Evolutionary conservation across 1,284 basidiomycete genomes (phyloP).

Genomic region (Malassezia globosa): DNA sequence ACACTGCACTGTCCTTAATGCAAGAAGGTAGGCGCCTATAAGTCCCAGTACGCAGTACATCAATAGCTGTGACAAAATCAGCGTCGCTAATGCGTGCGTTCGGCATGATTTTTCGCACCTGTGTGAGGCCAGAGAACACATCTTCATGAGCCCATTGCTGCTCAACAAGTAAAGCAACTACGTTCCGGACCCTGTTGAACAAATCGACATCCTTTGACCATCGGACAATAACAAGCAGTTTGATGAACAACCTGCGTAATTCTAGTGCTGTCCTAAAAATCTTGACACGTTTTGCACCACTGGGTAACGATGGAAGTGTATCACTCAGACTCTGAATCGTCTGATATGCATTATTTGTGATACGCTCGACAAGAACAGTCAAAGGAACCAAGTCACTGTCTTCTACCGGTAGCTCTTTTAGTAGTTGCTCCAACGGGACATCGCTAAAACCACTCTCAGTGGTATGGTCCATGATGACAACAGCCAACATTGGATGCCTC

Average conservation of each 20-base stretch:
- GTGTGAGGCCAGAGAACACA: conserved; percentile 57
- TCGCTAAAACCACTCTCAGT: background rate
- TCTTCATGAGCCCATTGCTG: conserved; percentile 69
- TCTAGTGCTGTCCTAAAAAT: conserved; percentile 77
- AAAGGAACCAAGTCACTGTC: conserved; percentile 64
- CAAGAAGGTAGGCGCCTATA: conserved; percentile 65
- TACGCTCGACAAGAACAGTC: conserved; percentile 62
- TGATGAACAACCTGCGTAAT: conserved; percentile 76
- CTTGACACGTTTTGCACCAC: conserved; percentile 65
- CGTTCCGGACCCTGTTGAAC: conserved; percentile 33
- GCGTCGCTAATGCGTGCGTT: conserved; percentile 61
- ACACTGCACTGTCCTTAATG: conserved; percentile 59
- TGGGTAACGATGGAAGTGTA: conserved; percentile 75
- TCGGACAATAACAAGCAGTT: conserved; percentile 55
- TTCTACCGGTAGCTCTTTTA: conserved; percentile 64
- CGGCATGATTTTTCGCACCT: conserved; percentile 54
- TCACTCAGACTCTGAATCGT: conserved; percentile 72
- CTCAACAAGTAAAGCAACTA: conserved; percentile 35
- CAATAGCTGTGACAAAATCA: conserved; percentile 74
- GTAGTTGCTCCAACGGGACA: conserved; percentile 50
- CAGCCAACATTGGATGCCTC: conserved; percentile 8
- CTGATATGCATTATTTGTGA: conserved; percentile 67
- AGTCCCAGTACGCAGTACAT: conserved; percentile 69
- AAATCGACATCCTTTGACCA: conserved; percentile 32
- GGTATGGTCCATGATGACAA: background rate